Percentiles rank a stretch among this genome's conserved stretches.
Evolutionary conservation across 371 early-diverging fungal genomes (phyloP).

Genomic region (Mycotypha africana): DNA sequence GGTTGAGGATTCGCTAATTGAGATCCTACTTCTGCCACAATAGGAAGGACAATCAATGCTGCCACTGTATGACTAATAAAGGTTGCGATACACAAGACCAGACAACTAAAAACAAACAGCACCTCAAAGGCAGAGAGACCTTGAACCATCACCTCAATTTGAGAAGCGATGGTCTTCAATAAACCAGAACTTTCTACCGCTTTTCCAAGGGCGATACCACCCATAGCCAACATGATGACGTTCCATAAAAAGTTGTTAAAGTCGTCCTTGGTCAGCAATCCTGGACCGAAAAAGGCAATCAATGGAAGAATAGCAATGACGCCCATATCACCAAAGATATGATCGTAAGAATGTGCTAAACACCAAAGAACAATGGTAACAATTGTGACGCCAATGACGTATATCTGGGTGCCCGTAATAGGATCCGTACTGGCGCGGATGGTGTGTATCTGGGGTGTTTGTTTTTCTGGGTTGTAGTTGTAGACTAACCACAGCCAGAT

Average conservation of each 20-base stretch:
- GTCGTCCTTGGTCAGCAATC: slow-evolving; percentile 77
- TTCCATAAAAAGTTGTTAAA: slow-evolving; percentile 75
- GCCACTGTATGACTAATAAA: slow-evolving; percentile 96
- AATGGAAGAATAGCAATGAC: slow-evolving; percentile 76
- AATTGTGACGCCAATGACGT: slow-evolving; percentile 56
- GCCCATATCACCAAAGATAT: slow-evolving; percentile 75
- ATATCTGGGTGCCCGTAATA: slow-evolving; percentile 57
- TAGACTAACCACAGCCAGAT: slow-evolving; percentile 63
- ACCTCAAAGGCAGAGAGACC: slow-evolving; percentile 66
- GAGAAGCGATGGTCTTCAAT: slow-evolving; percentile 69
- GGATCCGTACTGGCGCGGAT: slow-evolving; percentile 54
- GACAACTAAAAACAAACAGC: slow-evolving; percentile 57
- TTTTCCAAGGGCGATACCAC: slow-evolving; percentile 80
- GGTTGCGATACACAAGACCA: slow-evolving; percentile 79
- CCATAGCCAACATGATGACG: slow-evolving; percentile 87
- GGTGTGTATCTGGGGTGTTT: slow-evolving; percentile 50
- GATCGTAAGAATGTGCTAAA: slow-evolving; percentile 53
- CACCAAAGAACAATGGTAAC: slow-evolving; percentile 80
- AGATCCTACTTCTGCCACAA: slow-evolving; percentile 73
- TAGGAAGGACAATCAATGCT: slow-evolving; percentile 79
- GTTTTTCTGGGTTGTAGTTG: slow-evolving; percentile 60
- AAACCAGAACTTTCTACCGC: slow-evolving; percentile 73
- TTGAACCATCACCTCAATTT: slow-evolving; percentile 59
- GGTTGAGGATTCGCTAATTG: slow-evolving; percentile 78
- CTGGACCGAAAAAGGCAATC: slow-evolving; percentile 76